Evolutionary conservation across 78 protist genomes (phyloP).

Genomic region (Dictyostelium purpureum): DNA sequence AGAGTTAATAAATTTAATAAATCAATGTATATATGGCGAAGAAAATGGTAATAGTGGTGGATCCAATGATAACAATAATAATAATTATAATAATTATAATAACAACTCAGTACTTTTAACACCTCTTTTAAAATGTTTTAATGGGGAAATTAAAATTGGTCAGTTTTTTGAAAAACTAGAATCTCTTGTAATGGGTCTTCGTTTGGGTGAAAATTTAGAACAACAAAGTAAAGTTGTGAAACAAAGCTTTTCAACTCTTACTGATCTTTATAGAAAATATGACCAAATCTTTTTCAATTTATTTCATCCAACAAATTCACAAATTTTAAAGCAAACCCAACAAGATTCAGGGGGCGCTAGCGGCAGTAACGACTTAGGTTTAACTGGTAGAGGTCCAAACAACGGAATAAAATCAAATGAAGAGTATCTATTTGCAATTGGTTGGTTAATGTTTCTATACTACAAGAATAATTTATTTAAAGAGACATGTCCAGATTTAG

Average conservation of each 20-base stretch:
- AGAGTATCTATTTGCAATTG: slow-evolving; percentile 37
- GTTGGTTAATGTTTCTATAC: slow-evolving; percentile 40
- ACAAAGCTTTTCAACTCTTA: neutral
- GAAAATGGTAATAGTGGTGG: neutral
- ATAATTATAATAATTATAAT: too few relatives aligned
- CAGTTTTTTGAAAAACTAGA: slow-evolving; percentile 25
- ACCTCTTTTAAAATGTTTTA: slow-evolving; percentile 13
- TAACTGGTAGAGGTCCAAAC: too few relatives aligned
- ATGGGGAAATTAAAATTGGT: neutral
- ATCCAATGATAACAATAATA: neutral
- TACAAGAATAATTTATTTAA: slow-evolving; percentile 30
- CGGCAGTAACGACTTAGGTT: neutral
- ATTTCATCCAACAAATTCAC: neutral
- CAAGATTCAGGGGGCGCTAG: neutral
- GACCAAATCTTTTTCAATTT: slow-evolving; percentile 1
- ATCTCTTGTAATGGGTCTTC: neutral
- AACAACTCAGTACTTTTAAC: slow-evolving; percentile 20
- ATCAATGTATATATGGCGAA: neutral
- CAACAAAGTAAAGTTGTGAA: neutral
- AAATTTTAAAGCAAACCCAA: neutral
- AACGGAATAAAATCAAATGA: slow-evolving; percentile 7
- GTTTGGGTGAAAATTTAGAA: neutral
- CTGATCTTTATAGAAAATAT: slow-evolving; percentile 33
- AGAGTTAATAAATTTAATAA: neutral
- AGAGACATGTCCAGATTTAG: slow-evolving; percentile 21